Evolutionary conservation across 768 basidiomycete genomes (phyloP), one percentile per base, ranked within the genome.

Genomic region (Lactifluus hygrophoroides): DNA sequence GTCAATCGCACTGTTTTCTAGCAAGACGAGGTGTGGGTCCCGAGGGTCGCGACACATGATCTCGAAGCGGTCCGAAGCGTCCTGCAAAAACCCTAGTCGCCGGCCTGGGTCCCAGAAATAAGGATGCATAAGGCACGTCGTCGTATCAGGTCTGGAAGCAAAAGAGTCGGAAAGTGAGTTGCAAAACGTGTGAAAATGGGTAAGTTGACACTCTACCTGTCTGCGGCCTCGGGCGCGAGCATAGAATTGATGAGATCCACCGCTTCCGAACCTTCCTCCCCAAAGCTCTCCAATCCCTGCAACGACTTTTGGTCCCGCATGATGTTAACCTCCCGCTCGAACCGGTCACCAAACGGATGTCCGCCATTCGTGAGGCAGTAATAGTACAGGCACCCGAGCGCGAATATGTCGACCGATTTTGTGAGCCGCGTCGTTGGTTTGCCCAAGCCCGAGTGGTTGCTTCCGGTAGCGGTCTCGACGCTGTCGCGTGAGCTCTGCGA

Each of bases 51-150:
- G 83, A 64, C 86, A 89, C 92, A 98, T 95, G 69, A 94, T 94
- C 72, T 98, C 96, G 70, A 98, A 99, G 5, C 94, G 83, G 71
- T 98, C 95, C 0, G 94, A 96, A 0, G 94, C 91, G 62, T 98
- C 96, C 71, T 95, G 94, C n/a, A 99, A 76, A 79, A 99, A 99
- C 51, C 81, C 84, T 5, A 99, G 74, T 42, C 95, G 81, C 56
- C 88, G 83, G 8, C 80, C 85, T 0, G 94, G 75, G 54, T 93
- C 86, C 96, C 96, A 99, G 76, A 97, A 99, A 77, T 90, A 95
- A 0, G 96, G 96, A 73, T 98, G 95, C 21, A 88, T 74, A 19
- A 98, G 77, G 70, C 88, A 89, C n/a, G 82, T 82, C 13, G 81
- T 82, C 7, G 94, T 95, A 64, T 94, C 87, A 1, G 94, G 96